Conservation (phyloP, 495 filamentous ascomycete species). For the Daldinia childiae region DNA sequence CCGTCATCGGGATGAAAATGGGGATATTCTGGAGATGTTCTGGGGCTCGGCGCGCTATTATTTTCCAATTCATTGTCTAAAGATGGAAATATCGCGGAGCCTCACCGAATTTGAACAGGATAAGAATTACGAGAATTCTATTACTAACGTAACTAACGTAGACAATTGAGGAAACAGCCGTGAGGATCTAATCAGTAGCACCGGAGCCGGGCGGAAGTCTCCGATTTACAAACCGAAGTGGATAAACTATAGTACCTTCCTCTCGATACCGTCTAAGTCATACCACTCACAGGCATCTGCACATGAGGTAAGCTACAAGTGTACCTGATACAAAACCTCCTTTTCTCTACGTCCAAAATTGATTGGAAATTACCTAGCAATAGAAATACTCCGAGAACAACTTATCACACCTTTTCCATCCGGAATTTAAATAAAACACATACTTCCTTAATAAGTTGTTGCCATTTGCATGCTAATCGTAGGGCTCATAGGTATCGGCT, state of each 20-base stretch:
- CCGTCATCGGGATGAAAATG: background rate
- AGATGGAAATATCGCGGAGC: background rate
- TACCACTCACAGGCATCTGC: too few species aligned
- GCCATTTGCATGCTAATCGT: constrained; percentile 1
- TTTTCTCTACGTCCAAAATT: background rate
- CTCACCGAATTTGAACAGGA: constrained; percentile 2
- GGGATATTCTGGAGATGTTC: background rate
- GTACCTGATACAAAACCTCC: background rate
- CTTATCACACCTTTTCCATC: background rate
- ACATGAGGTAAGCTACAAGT: too few species aligned
- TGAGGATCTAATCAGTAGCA: constrained; percentile 10
- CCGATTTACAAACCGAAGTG: background rate
- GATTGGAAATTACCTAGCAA: background rate
- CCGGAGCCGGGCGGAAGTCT: constrained; percentile 17
- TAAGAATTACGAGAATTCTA: constrained; percentile 1
- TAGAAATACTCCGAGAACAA: background rate
- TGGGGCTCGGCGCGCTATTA: constrained; percentile 2
- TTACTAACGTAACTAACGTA: background rate
- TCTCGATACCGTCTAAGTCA: background rate
- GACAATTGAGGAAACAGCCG: constrained; percentile 6
- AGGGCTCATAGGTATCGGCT: background rate
- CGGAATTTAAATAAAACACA: background rate
- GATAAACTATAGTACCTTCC: background rate
- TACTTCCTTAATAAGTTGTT: background rate
- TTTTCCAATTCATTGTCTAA: constrained; percentile 2